Conservation (phyloP, 176 grass and related monocot genomes). For the Aegilops tauschii region DNA sequence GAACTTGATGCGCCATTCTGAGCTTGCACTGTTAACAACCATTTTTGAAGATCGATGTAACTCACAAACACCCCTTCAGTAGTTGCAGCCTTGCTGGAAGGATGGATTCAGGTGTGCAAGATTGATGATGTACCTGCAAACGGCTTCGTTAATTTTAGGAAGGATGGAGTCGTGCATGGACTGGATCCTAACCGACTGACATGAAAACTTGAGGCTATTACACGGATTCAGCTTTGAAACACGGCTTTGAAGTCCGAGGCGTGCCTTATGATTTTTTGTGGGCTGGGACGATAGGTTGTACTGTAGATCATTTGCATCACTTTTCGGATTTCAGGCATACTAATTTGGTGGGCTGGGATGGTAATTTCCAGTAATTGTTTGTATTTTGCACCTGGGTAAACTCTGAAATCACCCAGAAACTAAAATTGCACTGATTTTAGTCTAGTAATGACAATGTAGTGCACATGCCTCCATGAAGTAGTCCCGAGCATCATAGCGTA, state of each 20-base stretch:
- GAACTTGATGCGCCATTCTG: neutral
- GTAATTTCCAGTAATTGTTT: no score
- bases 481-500: no score
- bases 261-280: neutral
- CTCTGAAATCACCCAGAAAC: no score
- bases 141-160: neutral
- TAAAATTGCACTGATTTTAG: no score
- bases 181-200: constrained; percentile 15
- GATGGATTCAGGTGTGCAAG: neutral
- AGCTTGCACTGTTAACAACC: constrained; percentile 22
- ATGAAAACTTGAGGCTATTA: neutral
- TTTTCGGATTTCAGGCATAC: neutral
- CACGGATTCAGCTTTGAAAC: constrained; percentile 1
- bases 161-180: neutral
- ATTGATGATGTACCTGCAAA: neutral
- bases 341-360: no score
- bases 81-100: neutral
- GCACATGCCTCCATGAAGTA: no score
- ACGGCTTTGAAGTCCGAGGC: neutral
- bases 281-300: neutral
- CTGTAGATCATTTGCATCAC: neutral
- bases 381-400: no score
- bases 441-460: no score
- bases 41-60: neutral
- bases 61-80: neutral